Evolutionary conservation across 306 rosid genomes (phyloP).

Genomic region (Biancaea sappan): DNA sequence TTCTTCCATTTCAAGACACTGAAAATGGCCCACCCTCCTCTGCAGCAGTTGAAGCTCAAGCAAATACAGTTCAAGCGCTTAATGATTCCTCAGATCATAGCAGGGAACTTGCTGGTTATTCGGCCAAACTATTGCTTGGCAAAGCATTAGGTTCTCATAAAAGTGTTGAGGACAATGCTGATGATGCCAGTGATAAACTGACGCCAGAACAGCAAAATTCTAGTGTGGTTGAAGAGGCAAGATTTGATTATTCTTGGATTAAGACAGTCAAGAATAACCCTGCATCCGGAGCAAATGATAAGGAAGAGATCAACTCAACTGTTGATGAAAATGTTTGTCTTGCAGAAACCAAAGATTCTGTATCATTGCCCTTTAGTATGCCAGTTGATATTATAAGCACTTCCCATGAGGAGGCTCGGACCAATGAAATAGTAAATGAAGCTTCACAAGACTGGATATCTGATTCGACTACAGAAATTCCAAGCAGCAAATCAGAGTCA

Average conservation of each 20-base stretch:
- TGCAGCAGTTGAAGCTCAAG: slow-evolving; percentile 33
- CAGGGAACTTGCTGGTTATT: slow-evolving; percentile 32
- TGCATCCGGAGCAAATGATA: slow-evolving; percentile 32
- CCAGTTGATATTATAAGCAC: slow-evolving; percentile 37
- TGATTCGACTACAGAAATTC: slow-evolving; percentile 34
- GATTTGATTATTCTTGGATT: slow-evolving; percentile 15
- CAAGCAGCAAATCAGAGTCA: slow-evolving; percentile 31
- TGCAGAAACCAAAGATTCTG: slow-evolving; percentile 38
- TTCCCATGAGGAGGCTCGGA: slow-evolving; percentile 42
- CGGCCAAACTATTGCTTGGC: slow-evolving; percentile 33
- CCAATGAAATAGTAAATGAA: slow-evolving; percentile 36
- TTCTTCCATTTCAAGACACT: slow-evolving; percentile 59
- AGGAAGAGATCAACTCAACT: slow-evolving; percentile 30
- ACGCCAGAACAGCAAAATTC: slow-evolving; percentile 34
- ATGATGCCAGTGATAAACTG: slow-evolving; percentile 23
- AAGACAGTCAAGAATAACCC: slow-evolving; percentile 1
- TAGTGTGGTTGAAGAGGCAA: slow-evolving; percentile 30
- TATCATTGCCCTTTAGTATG: slow-evolving; percentile 29
- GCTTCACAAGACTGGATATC: slow-evolving; percentile 30
- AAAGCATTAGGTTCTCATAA: slow-evolving; percentile 32
- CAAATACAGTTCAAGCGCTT: slow-evolving; percentile 40
- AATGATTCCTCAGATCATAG: slow-evolving; percentile 28
- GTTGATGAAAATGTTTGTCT: slow-evolving; percentile 14
- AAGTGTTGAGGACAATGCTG: slow-evolving; percentile 28
- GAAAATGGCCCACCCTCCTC: slow-evolving; percentile 38